Percentiles rank a stretch among this genome's conserved stretches.
Evolutionary conservation across 306 rosid genomes (phyloP).

Genomic region (Rubus parviflorus): DNA sequence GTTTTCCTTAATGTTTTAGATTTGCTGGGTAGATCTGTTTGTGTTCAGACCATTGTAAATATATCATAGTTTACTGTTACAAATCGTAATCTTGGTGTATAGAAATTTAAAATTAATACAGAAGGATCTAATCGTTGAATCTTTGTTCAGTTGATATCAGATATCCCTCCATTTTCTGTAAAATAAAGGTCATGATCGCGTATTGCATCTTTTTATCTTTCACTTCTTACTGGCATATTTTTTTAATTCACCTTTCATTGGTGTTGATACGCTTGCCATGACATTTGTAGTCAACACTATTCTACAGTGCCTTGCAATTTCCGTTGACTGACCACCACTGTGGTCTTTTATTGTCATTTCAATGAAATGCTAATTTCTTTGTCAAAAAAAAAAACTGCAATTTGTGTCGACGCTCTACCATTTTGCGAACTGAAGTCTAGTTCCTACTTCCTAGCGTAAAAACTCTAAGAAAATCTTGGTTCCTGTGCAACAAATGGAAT

Average conservation of each 20-base stretch:
- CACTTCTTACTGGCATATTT: not conserved
- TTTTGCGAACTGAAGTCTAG: not conserved
- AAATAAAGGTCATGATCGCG: not conserved
- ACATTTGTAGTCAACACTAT: not conserved
- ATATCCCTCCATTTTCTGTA: not conserved
- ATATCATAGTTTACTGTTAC: not conserved
- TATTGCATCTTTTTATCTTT: not conserved
- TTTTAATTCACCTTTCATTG: not conserved
- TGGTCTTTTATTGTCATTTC: not conserved
- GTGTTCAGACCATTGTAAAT: not conserved
- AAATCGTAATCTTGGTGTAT: not conserved
- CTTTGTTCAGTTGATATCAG: not conserved
- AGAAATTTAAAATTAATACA: not conserved
- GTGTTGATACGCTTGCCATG: not conserved
- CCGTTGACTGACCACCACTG: not conserved
- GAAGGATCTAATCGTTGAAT: not conserved
- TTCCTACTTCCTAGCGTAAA: not conserved
- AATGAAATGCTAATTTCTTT: not conserved
- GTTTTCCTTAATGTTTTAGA: not conserved
- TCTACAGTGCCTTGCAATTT: not conserved
- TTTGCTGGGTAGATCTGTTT: not conserved
- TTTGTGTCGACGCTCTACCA: not conserved
- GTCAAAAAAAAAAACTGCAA: too few relatives aligned
- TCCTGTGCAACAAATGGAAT: not conserved
- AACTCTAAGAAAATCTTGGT: not conserved